Evolutionary conservation across 2,329 filamentous ascomycete genomes (phyloP).

Genomic region (Coniochaeta sp.): DNA sequence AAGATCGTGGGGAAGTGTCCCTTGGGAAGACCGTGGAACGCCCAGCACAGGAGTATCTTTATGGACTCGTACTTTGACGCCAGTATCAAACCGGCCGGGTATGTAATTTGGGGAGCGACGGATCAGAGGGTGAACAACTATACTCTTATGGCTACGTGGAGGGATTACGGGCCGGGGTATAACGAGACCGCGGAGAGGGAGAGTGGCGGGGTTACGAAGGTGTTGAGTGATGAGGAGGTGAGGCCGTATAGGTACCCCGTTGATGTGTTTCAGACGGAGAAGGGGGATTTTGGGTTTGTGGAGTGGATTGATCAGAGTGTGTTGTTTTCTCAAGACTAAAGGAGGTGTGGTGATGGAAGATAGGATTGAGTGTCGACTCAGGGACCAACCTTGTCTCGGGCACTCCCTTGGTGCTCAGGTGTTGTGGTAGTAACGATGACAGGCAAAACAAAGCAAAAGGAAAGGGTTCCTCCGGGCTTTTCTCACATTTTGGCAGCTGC

Average conservation of each 20-base stretch:
- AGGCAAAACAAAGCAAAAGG: too few species aligned
- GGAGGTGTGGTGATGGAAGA: not conserved
- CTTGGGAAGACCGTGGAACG: constrained; percentile 58
- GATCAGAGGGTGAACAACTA: constrained; percentile 32
- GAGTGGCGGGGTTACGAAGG: constrained; percentile 30
- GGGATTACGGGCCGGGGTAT: constrained; percentile 44
- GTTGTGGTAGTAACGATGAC: too few species aligned
- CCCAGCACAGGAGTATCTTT: constrained; percentile 49
- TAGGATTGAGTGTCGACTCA: not conserved
- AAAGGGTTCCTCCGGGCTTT: too few species aligned
- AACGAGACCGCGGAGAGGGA: constrained; percentile 36
- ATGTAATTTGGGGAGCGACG: constrained; percentile 5
- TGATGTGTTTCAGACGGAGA: constrained; percentile 14
- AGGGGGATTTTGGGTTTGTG: constrained; percentile 10
- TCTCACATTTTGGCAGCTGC: too few species aligned
- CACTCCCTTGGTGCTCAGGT: too few species aligned
- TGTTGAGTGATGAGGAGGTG: constrained; percentile 31
- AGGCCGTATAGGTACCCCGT: constrained; percentile 18
- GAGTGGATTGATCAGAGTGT: constrained; percentile 15
- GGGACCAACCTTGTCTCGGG: too few species aligned
- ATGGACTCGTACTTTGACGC: constrained; percentile 38
- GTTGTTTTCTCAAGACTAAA: constrained; percentile 1
- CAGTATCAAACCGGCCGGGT: constrained; percentile 1
- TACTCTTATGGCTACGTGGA: constrained; percentile 52
- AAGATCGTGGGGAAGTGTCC: constrained; percentile 38